A percentile compares a stretch with the other conserved stretches of the same genome.
Evolutionary conservation across 106 monocot species (phyloP).

Genomic region (Dendrobium officinale): DNA sequence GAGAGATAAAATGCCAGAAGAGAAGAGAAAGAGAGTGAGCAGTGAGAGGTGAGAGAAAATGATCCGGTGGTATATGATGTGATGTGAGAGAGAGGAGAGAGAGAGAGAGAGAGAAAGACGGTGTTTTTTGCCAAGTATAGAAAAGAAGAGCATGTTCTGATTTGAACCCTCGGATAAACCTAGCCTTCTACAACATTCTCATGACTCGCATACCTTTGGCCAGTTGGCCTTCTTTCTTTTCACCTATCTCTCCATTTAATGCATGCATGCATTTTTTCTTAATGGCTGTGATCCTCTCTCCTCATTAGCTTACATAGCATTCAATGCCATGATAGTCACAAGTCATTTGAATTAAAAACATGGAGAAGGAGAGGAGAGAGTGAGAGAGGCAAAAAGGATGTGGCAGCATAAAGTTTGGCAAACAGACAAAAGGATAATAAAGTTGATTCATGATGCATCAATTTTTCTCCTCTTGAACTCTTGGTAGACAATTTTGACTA

Average conservation of each 20-base stretch:
- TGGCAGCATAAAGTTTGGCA: background rate
- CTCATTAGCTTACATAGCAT: background rate
- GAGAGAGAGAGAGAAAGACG: background rate
- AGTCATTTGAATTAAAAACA: slow-evolving; percentile 8
- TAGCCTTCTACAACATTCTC: background rate
- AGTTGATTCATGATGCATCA: background rate
- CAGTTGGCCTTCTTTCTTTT: background rate
- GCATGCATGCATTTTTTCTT: slow-evolving; percentile 8
- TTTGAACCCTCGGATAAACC: slow-evolving; percentile 8
- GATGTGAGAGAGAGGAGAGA: background rate
- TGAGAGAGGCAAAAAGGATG: background rate
- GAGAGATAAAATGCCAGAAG: background rate
- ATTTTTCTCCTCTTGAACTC: background rate
- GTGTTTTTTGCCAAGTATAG: slow-evolving; percentile 2
- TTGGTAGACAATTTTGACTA: too few species aligned
- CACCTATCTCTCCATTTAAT: slow-evolving; percentile 1
- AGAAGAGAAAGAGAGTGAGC: background rate
- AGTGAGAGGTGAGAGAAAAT: background rate
- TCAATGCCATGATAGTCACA: slow-evolving; percentile 13
- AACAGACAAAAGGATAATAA: background rate
- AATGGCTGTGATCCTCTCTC: background rate
- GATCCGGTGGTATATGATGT: background rate
- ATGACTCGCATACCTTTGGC: slow-evolving; percentile 1
- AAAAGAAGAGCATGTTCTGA: slow-evolving; percentile 9
- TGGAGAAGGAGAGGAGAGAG: background rate